A percentile compares a stretch with the other conserved stretches of the same genome.
phyloP scores from a whole-genome alignment of 208 protist genomes.

The Leishmania martiniquensis region DNA sequence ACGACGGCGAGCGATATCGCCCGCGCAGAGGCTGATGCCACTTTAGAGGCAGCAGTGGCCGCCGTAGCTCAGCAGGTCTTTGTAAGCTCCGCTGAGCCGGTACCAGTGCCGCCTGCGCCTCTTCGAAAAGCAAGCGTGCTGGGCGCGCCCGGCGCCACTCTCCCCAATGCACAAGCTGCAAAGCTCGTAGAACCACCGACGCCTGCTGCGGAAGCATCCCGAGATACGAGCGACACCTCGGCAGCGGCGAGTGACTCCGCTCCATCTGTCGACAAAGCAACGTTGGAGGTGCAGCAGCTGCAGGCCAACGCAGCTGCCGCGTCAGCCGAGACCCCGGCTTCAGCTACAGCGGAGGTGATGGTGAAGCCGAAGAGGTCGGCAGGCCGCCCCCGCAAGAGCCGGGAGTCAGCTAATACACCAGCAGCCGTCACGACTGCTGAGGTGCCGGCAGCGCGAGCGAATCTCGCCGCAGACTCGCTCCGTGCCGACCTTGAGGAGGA shows the following conservation, averaged over 20 bases:
- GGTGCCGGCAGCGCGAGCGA: neutral
- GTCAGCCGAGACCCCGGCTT: neutral
- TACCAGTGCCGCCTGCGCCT: neutral
- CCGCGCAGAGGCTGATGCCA: neutral
- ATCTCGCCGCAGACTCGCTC: constrained; percentile 9
- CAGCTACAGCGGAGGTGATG: neutral
- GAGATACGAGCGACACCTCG: neutral
- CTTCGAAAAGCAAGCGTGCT: neutral
- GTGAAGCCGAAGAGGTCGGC: neutral
- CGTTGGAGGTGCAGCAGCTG: neutral
- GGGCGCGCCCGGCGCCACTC: neutral
- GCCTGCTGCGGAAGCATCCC: neutral
- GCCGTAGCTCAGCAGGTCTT: constrained; percentile 24
- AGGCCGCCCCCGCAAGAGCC: neutral
- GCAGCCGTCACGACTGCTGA: neutral
- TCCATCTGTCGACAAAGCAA: neutral
- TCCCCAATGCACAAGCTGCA: neutral
- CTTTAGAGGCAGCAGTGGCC: neutral
- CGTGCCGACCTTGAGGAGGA: constrained; percentile 31
- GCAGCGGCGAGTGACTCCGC: neutral
- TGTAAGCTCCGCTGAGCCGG: constrained; percentile 5
- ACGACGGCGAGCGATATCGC: neutral
- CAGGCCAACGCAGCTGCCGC: neutral
- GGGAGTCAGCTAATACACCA: constrained; percentile 2
- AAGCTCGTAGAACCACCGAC: constrained; percentile 9